Percentiles rank a stretch among this genome's conserved stretches.
Evolutionary conservation across 257 asterid species (phyloP).

Genomic region (Prunella vulgaris): DNA sequence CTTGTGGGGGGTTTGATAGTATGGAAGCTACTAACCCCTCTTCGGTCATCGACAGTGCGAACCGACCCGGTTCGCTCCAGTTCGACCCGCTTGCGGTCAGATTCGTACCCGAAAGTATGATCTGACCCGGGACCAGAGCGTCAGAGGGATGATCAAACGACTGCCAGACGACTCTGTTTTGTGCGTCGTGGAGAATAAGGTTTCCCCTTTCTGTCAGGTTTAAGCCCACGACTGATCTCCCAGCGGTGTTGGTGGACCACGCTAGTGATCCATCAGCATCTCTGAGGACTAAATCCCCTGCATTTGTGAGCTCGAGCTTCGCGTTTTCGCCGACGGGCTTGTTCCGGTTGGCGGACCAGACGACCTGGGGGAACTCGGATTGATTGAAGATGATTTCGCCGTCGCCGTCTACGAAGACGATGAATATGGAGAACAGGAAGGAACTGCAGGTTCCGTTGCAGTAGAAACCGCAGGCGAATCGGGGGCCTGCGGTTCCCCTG

Average conservation of each 20-base stretch:
- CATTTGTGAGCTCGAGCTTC: slow-evolving; percentile 28
- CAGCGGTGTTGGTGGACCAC: slow-evolving; percentile 48
- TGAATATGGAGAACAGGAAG: slow-evolving; percentile 37
- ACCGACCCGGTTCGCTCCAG: slow-evolving; percentile 24
- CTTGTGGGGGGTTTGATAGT: slow-evolving; percentile 31
- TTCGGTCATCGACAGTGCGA: slow-evolving; percentile 14
- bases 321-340: slow-evolving; percentile 34
- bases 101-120: slow-evolving; percentile 28
- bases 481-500: slow-evolving; percentile 34
- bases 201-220: slow-evolving; percentile 40
- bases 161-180: slow-evolving; percentile 35
- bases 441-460: slow-evolving; percentile 34
- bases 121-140: slow-evolving; percentile 36
- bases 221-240: slow-evolving; percentile 29
- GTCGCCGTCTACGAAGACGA: slow-evolving; percentile 34
- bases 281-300: slow-evolving; percentile 33
- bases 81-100: slow-evolving; percentile 27
- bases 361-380: slow-evolving; percentile 39
- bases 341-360: slow-evolving; percentile 49
- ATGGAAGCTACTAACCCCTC: slow-evolving; percentile 24
- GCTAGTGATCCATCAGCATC: slow-evolving; percentile 31
- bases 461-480: slow-evolving; percentile 43
- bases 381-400: slow-evolving; percentile 14
- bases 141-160: slow-evolving; percentile 43
- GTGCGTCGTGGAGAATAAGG: slow-evolving; percentile 29